Base-by-base conservation (phyloP, 352 stramenopile genomes). In the Vaucheria bursata region DNA sequence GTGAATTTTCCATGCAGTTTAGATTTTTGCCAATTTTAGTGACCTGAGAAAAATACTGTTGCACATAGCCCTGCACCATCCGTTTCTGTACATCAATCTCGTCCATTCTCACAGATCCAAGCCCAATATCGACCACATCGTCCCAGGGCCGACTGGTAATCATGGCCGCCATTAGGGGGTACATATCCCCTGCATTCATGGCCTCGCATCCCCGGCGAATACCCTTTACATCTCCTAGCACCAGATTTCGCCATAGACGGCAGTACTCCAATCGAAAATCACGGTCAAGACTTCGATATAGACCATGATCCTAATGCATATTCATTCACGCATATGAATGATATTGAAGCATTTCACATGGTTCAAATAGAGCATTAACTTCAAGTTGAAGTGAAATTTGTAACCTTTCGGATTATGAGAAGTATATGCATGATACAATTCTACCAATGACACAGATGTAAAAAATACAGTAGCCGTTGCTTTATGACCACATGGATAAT, bases 241-340 rank as follows among this genome's bases (percentile, higher is more conserved):
- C 87, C 74, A 98, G 93, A 7, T 90, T 90, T 74, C 91, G 89
- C 95, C 95, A 98, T 37, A 99, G 84, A 66, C 93, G 87, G 49
- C 92, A 96, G 85, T 98, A 98, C 0, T 89, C 89, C 40, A 94
- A 87, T 34, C 94, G 91, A 85, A 99, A 98, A 29, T 91, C 85
- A 36, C 89, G 86, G 70, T 97, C 93, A 18, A 98, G 85, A 38
- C 93, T 86, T 25, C 94, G 89, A 74, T 99, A 99, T 1, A 99
- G 85, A 25, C 95, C 95, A 82, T 99, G 95, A 86, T 99, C 95
- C 59, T 69, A 29, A n/a, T n/a, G n/a, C n/a, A n/a, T n/a, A n/a
- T n/a, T n/a, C n/a, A n/a, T n/a, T n/a, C n/a, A n/a, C n/a, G n/a
- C n/a, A n/a, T n/a, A n/a, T n/a, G n/a, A n/a, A n/a, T n/a, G n/a